Conservation (phyloP, 345 rosid genomes). For the Adansonia digitata region DNA sequence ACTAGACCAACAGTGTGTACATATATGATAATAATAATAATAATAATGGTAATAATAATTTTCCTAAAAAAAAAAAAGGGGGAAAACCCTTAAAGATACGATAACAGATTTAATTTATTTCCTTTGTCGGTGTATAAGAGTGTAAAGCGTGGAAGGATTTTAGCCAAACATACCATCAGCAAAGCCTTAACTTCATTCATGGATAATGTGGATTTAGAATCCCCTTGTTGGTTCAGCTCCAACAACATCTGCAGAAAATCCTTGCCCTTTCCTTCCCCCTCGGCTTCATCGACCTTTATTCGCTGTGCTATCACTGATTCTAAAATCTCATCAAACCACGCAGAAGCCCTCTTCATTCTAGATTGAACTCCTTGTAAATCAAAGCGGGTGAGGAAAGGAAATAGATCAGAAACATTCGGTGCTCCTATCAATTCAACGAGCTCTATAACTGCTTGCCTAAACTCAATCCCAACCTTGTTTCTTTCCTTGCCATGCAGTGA, state of each 20-base stretch:
- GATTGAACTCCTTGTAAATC: slow-evolving; percentile 1
- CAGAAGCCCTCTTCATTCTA: background rate
- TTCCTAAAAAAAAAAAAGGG: no score
- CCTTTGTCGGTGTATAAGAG: no score
- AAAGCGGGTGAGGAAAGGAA: background rate
- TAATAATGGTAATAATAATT: no score
- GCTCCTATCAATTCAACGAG: background rate
- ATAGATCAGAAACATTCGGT: background rate
- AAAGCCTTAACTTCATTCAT: slow-evolving; percentile 12
- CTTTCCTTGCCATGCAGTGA: slow-evolving; percentile 36
- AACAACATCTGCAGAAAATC: slow-evolving; percentile 31
- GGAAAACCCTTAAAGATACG: no score
- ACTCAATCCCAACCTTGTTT: background rate
- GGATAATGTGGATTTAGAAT: slow-evolving; percentile 2
- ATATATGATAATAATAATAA: no score
- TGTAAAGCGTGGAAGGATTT: background rate
- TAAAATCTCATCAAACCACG: background rate
- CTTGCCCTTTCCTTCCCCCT: no score
- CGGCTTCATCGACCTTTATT: background rate
- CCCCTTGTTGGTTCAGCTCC: slow-evolving; percentile 13
- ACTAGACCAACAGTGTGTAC: no score
- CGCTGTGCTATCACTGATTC: slow-evolving; percentile 1
- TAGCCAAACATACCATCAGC: slow-evolving; percentile 10
- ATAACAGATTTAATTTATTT: no score
- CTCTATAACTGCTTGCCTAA: background rate